These are phyloP conservation scores for Mycena olivaceomarginata DNA, from an alignment of 768 basidiomycete species.

Conservation along the genomic window DNA sequence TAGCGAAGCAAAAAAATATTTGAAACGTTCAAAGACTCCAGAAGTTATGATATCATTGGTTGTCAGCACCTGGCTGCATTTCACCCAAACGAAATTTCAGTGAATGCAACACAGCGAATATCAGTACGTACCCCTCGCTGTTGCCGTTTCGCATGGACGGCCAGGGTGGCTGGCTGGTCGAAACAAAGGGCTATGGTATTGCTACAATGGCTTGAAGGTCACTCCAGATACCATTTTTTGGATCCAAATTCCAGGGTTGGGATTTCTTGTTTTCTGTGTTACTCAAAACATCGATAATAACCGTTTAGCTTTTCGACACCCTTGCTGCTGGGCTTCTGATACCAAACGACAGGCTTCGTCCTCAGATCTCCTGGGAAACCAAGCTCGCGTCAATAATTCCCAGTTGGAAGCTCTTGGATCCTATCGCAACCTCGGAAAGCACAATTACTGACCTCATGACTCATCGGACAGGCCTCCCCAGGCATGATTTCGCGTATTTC, in stretches of 20 bases:
- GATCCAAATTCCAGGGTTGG: slow-evolving; percentile 44
- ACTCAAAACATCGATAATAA: background rate
- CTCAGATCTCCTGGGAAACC: slow-evolving; percentile 46
- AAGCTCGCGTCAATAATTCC: slow-evolving; percentile 48
- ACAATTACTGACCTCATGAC: slow-evolving; percentile 10
- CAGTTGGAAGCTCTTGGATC: slow-evolving; percentile 48
- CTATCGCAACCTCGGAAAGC: slow-evolving; percentile 40
- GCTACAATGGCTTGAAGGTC: slow-evolving; percentile 16
- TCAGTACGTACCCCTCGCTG: background rate
- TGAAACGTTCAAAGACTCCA: too few relatives aligned
- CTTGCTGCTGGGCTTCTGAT: background rate
- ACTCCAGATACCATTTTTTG: slow-evolving; percentile 8
- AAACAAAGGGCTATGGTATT: slow-evolving; percentile 44
- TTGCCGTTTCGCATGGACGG: slow-evolving; percentile 33
- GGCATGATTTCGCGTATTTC: too few relatives aligned
- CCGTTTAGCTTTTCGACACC: background rate
- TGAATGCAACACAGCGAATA: too few relatives aligned
- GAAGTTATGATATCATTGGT: too few relatives aligned
- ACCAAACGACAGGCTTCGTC: slow-evolving; percentile 21
- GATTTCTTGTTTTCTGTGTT: background rate
- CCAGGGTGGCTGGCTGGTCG: slow-evolving; percentile 38
- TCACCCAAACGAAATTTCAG: too few relatives aligned
- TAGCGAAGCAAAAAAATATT: too few relatives aligned
- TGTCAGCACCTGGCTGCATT: too few relatives aligned
- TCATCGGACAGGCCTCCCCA: too few relatives aligned